Percentiles rank a stretch among this genome's conserved stretches.
phyloP scores from a whole-genome alignment of 179 eudicot genomes.

The Amaranthus tricolor region DNA sequence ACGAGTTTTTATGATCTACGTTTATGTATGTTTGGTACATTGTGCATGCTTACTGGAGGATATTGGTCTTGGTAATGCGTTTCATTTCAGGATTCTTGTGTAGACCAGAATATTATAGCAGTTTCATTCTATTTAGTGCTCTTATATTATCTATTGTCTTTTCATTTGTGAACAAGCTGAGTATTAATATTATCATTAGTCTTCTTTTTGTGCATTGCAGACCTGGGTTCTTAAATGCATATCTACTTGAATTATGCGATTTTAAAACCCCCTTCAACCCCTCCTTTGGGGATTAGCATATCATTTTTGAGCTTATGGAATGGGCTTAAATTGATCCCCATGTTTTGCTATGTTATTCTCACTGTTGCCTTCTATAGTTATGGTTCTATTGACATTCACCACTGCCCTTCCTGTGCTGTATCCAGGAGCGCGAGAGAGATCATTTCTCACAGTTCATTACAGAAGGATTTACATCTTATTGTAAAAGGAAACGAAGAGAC shows the following conservation, averaged over 20 bases:
- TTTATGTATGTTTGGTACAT: background rate
- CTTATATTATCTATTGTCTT: background rate
- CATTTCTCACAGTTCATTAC: slow-evolving; percentile 96
- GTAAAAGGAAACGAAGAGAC: slow-evolving; percentile 92
- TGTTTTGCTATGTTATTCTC: background rate
- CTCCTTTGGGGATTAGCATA: background rate
- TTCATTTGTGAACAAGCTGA: background rate
- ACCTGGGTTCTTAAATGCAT: background rate
- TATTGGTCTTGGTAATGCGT: background rate
- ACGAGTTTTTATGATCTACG: slow-evolving; percentile 9
- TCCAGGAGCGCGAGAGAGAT: slow-evolving; percentile 93
- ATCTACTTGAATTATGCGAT: too few species aligned
- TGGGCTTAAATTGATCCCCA: background rate
- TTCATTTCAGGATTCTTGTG: background rate
- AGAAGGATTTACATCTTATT: slow-evolving; percentile 93
- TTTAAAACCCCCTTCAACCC: too few species aligned
- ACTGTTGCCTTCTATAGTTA: slow-evolving; percentile 1
- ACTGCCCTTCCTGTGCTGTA: slow-evolving; percentile 10
- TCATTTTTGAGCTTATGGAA: background rate
- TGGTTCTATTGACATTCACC: background rate
- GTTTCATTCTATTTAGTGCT: background rate
- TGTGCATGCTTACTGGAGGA: background rate
- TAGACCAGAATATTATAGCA: background rate
- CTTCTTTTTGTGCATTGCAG: background rate
- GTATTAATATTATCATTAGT: background rate